Evolutionary conservation across 2,329 filamentous ascomycete genomes (phyloP), one percentile per base, ranked within the genome.

Genomic region (Fusarium concolor): DNA sequence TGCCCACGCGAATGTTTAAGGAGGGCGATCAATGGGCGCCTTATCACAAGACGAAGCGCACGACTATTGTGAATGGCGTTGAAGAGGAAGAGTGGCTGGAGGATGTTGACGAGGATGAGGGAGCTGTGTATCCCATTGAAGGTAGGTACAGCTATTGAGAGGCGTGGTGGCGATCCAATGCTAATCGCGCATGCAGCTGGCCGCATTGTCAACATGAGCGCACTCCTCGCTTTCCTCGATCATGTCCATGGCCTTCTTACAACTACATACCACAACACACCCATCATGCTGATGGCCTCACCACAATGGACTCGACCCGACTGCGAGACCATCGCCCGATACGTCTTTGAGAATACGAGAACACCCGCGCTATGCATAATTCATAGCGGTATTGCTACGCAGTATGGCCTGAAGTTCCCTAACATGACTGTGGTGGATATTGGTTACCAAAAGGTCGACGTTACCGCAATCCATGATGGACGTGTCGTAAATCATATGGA

Each of bases 281-380:
- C 96, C 3, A 93, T 99, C 68, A 86, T 98, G 78, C 88, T 99
- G 66, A 91, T 98, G 79, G 88, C 92, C 10, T 92, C 97, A 71
- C 94, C 96, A 6, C 90, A 90, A 71, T 99, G 96, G 95, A 94
- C 93, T 6, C 89, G 92, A 10, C 90, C 91, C 65, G 94, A 97
- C 78, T 91, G 91, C 76, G 95, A 98, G 80, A 87, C 87, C 38
- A 90, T 99, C 70, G 92, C 94, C 15, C 93, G 96, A 67, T 99
- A 97, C 83, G 89, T 98, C 68, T 99, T 99, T 75, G 96, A 99
- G 80, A 96, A 96, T 80, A 97, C 97, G 76, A 96, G 95, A 82
- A 96, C 93, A 0, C 96, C 96, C 0, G 94, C 93, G 0, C 91
- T 99, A 51, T 94, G 92, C 72, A 86, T 98, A 66, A 91, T 99